Base-by-base conservation (phyloP, 768 basidiomycete species). In the Auriscalpium vulgare region DNA sequence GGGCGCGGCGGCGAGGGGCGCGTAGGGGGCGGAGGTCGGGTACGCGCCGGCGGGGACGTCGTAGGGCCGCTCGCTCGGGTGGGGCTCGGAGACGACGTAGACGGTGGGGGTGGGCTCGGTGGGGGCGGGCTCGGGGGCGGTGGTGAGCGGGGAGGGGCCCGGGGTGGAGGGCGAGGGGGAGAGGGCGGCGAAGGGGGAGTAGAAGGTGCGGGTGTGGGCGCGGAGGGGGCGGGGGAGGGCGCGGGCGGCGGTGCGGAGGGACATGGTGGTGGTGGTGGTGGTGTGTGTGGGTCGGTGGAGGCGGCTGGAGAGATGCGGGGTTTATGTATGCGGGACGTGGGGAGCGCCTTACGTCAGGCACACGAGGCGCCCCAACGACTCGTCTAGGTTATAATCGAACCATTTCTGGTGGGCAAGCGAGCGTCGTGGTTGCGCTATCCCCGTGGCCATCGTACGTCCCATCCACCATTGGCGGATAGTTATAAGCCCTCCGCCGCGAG, bases 71-170 rank as follows among this genome's bases (percentile, higher is more conserved):
- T 82, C 67, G 55, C 80, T 72, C 37, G 79, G 76, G 69, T 88
- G 84, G 40, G 87, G 87, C 66, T 85, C 76, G 36, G 84, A 87
- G 59, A 88, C 87, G 59, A 88, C 84, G 63, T 88, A 85, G 53
- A 62, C 53, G 37, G 83, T 84, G 56, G 77, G 82, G 35, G 76
- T 75, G 37, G 80, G 82, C 37, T 72, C 17, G 10, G 51, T 14
- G 16, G 63, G 50, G 34, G 61, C 21, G 52, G 69, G 44, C 17
- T 71, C 64, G 51, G 72, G 62, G 11, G 73, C 53, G 21, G 69
- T 62, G 8, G 74, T 62, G 57, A 73, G 58, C 40, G 65, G 68
- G 29, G 72, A 67, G 23, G 72, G 66, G 17, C 72, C 58, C 52
- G 76, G 75, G 68, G 82, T 73, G n/a, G 71, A 74, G 58, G 75